Conservation (phyloP, 257 asterid genomes). For the Scutellaria minor region DNA sequence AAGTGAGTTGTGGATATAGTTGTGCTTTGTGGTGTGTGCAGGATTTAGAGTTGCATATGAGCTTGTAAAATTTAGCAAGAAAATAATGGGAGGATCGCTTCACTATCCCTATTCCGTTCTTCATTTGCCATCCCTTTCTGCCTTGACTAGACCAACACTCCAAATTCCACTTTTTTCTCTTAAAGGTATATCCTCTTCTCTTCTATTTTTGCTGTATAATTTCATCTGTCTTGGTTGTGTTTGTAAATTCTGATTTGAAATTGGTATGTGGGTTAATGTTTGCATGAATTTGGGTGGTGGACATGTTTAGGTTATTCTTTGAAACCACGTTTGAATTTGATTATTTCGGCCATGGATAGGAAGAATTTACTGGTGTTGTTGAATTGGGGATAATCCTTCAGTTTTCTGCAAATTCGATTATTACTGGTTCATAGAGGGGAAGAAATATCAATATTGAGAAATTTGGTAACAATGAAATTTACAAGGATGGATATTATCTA, state of each 20-base stretch:
- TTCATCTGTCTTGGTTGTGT: background rate
- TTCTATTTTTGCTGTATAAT: background rate
- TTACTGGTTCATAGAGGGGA: background rate
- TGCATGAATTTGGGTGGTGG: background rate
- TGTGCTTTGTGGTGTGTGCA: constrained; percentile 33
- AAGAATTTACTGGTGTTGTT: background rate
- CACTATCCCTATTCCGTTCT: constrained; percentile 42
- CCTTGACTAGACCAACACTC: constrained; percentile 34
- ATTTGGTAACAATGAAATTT: background rate
- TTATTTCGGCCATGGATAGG: background rate
- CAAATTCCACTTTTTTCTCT: constrained; percentile 28
- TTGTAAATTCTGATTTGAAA: background rate
- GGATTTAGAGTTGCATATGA: background rate
- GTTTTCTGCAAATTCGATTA: constrained; percentile 9
- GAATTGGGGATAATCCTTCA: background rate
- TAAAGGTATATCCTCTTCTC: constrained; percentile 42
- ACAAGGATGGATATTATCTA: background rate
- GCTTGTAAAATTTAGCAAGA: constrained; percentile 5
- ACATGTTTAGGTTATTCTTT: background rate
- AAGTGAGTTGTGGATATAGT: constrained; percentile 17
- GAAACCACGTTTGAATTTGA: background rate
- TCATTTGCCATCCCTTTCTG: constrained; percentile 40
- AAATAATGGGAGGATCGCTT: constrained; percentile 44
- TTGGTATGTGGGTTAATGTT: background rate
- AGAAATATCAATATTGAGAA: background rate